A percentile compares a stretch with the other conserved stretches of the same genome.
phyloP scores from a whole-genome alignment of 2,329 filamentous ascomycete genomes.

The Hypomyces rosellus region DNA sequence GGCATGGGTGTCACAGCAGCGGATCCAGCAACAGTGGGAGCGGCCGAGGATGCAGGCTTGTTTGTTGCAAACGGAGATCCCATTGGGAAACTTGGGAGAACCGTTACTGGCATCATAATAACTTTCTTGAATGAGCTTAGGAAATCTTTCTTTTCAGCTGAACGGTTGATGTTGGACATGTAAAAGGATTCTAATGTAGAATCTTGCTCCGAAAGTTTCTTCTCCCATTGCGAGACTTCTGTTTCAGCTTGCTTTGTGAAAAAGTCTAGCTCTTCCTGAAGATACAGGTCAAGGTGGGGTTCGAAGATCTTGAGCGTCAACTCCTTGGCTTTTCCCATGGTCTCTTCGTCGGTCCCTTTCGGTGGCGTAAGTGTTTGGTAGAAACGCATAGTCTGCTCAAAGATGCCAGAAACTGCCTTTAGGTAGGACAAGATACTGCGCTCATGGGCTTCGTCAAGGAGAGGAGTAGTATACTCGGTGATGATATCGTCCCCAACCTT shows the following conservation, averaged over 20 bases:
- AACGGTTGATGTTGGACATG: constrained; percentile 91
- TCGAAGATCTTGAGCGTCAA: constrained; percentile 74
- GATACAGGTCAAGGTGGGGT: constrained; percentile 86
- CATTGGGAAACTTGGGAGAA: constrained; percentile 63
- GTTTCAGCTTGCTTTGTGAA: constrained; percentile 72
- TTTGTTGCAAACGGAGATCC: constrained; percentile 50
- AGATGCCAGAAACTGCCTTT: constrained; percentile 78
- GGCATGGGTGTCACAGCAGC: constrained; percentile 27
- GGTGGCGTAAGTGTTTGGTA: constrained; percentile 64
- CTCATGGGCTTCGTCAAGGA: constrained; percentile 84
- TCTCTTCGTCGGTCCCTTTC: constrained; percentile 53
- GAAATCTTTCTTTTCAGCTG: constrained; percentile 95
- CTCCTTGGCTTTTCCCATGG: constrained; percentile 58
- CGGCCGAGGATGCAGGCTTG: constrained; percentile 26
- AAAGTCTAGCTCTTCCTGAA: constrained; percentile 83
- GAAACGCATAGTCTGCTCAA: constrained; percentile 78
- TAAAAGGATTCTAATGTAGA: constrained; percentile 87
- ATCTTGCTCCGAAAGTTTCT: constrained; percentile 84
- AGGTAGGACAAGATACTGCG: constrained; percentile 71
- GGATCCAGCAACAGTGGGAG: constrained; percentile 22
- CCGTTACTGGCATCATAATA: constrained; percentile 97
- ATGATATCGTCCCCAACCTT: constrained; percentile 80
- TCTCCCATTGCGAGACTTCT: constrained; percentile 82
- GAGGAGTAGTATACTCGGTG: constrained; percentile 74
- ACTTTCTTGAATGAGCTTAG: constrained; percentile 96